Evolutionary conservation across 2,329 filamentous ascomycete genomes (phyloP).

Genomic region (Cordyceps javanica): DNA sequence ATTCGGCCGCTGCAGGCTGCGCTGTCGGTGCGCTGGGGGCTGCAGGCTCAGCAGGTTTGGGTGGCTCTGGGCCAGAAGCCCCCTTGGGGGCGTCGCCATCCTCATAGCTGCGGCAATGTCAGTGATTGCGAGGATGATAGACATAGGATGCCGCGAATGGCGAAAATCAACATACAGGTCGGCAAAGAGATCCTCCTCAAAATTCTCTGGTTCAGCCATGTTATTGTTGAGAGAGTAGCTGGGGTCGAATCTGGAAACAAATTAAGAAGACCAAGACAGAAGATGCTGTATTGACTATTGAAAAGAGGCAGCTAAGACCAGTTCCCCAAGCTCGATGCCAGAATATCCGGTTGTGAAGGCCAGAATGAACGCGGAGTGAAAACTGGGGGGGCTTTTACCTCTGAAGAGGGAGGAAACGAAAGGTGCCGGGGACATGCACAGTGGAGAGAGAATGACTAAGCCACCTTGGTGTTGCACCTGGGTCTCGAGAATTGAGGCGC

Average conservation of each 20-base stretch:
- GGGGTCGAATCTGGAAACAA: background rate
- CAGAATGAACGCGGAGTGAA: background rate
- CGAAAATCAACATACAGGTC: constrained; percentile 63
- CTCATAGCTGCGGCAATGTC: constrained; percentile 49
- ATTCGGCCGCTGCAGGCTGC: constrained; percentile 26
- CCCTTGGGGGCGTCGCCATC: constrained; percentile 49
- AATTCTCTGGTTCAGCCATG: constrained; percentile 77
- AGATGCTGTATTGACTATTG: background rate
- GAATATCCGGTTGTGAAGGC: background rate
- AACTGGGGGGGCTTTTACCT: background rate
- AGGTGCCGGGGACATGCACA: background rate
- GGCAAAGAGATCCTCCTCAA: constrained; percentile 92
- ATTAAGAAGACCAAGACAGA: background rate
- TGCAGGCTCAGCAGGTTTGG: constrained; percentile 6
- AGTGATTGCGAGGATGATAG: background rate
- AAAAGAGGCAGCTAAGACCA: constrained; percentile 1
- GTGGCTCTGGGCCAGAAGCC: constrained; percentile 22
- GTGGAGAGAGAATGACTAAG: constrained; percentile 9
- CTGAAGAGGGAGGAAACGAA: background rate
- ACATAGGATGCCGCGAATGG: background rate
- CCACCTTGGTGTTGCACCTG: background rate
- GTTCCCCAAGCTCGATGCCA: background rate
- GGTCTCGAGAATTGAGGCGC: no score
- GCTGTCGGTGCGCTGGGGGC: constrained; percentile 15
- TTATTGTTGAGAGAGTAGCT: background rate